These are phyloP conservation scores for Nicotiana sylvestris DNA, from an alignment of 257 asterid genomes.

Conservation along the genomic window DNA sequence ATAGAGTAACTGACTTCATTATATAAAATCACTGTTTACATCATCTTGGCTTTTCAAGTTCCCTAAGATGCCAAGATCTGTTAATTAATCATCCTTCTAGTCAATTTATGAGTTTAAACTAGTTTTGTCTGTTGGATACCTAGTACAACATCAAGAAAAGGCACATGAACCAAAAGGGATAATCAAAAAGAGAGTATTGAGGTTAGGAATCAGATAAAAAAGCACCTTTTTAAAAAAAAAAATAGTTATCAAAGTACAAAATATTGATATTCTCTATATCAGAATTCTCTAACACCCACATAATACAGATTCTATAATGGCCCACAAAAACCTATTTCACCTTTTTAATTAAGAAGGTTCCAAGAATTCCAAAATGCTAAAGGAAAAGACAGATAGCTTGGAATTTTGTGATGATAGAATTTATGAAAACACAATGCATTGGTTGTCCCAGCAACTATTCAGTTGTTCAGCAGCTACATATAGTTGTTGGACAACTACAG, in stretches of 20 bases:
- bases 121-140: slow-evolving; percentile 1
- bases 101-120: neutral
- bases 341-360: neutral
- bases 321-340: neutral
- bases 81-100: neutral
- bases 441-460: neutral
- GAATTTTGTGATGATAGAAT: neutral
- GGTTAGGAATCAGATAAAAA: neutral
- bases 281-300: slow-evolving; percentile 7
- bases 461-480: neutral
- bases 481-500: neutral
- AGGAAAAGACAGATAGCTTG: neutral
- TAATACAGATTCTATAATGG: slow-evolving; percentile 12
- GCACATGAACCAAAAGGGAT: neutral
- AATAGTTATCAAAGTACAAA: neutral
- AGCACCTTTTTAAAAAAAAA: neutral
- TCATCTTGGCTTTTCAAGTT: slow-evolving; percentile 14
- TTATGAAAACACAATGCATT: neutral
- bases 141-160: neutral
- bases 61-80: neutral
- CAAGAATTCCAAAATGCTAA: neutral
- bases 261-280: neutral
- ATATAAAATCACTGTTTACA: slow-evolving; percentile 2
- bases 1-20: neutral
- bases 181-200: neutral